Evolutionary conservation across 2,329 filamentous ascomycete species (phyloP), one percentile per base, ranked within the genome.

Genomic region (Diaporthe australafricana): DNA sequence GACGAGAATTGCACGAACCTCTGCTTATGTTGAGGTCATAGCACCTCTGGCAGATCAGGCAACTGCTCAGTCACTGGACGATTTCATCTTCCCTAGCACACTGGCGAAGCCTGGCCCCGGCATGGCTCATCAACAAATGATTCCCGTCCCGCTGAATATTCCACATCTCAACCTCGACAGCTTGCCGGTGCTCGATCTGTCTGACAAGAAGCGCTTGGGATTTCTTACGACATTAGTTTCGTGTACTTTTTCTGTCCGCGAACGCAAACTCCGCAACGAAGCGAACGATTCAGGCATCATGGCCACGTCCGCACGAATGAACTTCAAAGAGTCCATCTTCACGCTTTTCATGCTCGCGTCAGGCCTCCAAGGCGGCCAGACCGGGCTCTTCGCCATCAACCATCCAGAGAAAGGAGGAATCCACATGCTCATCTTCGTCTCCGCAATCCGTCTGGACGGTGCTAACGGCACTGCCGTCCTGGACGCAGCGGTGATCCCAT

Each of bases 291-390:
- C 72, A 1, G 74, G 71, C 32, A 75, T 81, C 32, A 75, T 81
- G 20, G 72, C 78, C 6, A 50, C 77, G 0, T 79, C 83, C 3
- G 70, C 78, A 4, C 81, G 84, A 0, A 75, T 85, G 65, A 84
- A 85, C 75, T 84, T 88, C 77, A 87, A 87, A 73, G 84, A 87
- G 71, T 84, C 85, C 0, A 68, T 88, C 14, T 84, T 84, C 71
- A 83, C 82, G 42, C 83, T 88, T 76, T 84, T 86, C 74, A 85
- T 84, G 82, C 72, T 85, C 30, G 76, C 81, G 4, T 81, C 85
- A 0, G 86, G 86, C 2, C 77, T 86, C 5, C 84, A 87, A 53
- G 85, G 83, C 7, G 81, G 80, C 0, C 82, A 84, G 70, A 85
- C 84, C 0, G 82, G 83, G 2, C 75, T 87, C 4, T 87, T 87